A percentile compares a stretch with the other conserved stretches of the same genome.
Conservation (phyloP, 78 protist genomes). For the Monosiga brevicollis region DNA sequence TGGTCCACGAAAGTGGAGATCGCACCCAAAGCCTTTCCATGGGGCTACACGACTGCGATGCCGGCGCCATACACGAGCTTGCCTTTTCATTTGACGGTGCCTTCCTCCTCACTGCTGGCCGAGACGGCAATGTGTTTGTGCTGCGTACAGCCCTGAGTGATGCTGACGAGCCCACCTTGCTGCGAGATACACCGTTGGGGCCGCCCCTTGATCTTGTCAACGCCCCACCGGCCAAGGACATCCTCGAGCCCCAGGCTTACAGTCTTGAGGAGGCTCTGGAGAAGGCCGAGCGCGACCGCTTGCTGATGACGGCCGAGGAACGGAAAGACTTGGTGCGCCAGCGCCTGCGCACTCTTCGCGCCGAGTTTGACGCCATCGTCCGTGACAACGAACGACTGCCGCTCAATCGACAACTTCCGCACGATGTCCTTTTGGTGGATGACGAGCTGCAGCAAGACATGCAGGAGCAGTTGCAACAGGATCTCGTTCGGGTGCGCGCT, state of each 20-base stretch:
- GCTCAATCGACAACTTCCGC: not conserved
- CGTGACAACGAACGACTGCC: constrained; percentile 14
- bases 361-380: constrained; percentile 12
- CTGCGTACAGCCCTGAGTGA: not conserved
- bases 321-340: constrained; percentile 21
- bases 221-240: not conserved
- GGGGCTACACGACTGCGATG: not conserved
- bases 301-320: constrained; percentile 15
- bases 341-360: not conserved
- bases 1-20: too few species aligned
- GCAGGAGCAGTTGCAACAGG: not conserved
- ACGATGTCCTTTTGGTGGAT: constrained; percentile 26
- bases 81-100: constrained; percentile 30
- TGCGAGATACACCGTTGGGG: not conserved
- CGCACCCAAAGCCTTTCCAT: too few species aligned
- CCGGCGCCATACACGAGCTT: not conserved
- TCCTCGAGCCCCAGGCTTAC: constrained; percentile 7
- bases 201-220: not conserved
- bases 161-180: not conserved
- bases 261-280: constrained; percentile 32
- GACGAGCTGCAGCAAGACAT: constrained; percentile 10
- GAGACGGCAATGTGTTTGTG: constrained; percentile 34
- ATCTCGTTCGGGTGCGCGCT: not conserved
- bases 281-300: constrained; percentile 26
- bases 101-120: constrained; percentile 26